Base-by-base conservation (phyloP, 1,139 yeast genomes). In the Diutina mesorugosa region DNA sequence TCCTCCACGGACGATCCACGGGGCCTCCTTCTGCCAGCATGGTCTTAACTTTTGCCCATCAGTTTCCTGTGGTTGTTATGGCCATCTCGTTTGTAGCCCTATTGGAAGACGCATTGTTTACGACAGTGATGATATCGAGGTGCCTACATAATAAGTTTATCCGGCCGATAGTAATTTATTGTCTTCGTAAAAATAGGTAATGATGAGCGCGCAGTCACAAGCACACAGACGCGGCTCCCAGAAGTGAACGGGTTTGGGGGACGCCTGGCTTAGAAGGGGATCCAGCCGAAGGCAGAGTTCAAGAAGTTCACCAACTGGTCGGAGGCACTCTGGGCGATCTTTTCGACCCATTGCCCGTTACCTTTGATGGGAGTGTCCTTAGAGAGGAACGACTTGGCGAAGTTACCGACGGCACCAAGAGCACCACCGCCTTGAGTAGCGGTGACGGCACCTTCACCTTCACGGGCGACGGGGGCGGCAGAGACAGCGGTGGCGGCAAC, bases 401-500 rank as follows among this genome's bases (percentile, higher is more conserved):
- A 47, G 51, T 47, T 47, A 28, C 38, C 51, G 35, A 47, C 51
- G 30, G 35, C 51, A 29, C 38, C 38, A n/a, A 47, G 9, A 2
- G 30, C 35, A 28, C 38, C n/a, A 28, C 32, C 29, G 8, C 38
- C 51, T 26, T 14, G 28, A 18, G 35, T 14, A 14, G 51, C 38
- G 4, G 30, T 28, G 35, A 47, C 50, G 50, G 50, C 50, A 35
- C 41, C 41, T 21, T 47, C 50, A 21, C 30, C 30, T 35, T 35
- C 41, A n/a, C 35, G 35, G 30, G 51, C 51, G 45, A 47, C 26
- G 38, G 51, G 51, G 38, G 51, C 51, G n/a, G 51, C 51, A 14
- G 53, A 32, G 12, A 50, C 53, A 18, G 45, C 53, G 29, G 53
- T 50, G 45, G 16, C 12, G 45, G 29, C 28, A 18, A 50, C 29